These are phyloP conservation scores for Penicillium lagena DNA, from an alignment of 495 filamentous ascomycete species.

Conservation along the genomic window DNA sequence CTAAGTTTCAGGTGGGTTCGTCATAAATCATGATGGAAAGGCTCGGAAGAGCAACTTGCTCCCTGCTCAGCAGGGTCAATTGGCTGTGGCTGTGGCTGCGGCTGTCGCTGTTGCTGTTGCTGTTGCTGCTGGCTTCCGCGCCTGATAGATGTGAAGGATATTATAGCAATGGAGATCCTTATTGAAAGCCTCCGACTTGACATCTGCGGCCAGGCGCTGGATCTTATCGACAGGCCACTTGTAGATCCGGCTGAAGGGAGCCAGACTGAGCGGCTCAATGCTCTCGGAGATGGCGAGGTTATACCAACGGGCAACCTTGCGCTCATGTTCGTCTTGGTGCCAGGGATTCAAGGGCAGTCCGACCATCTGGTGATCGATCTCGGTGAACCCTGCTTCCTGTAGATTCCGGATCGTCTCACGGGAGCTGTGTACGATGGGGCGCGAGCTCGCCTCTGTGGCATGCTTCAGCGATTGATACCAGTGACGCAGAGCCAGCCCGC, in stretches of 20 bases:
- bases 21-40: no score
- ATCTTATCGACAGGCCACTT: slow-evolving; percentile 63
- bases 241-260: slow-evolving; percentile 62
- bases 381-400: slow-evolving; percentile 69
- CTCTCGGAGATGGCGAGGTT: slow-evolving; percentile 69
- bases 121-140: slow-evolving; percentile 26
- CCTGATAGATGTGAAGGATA: slow-evolving; percentile 55
- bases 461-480: slow-evolving; percentile 69
- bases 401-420: slow-evolving; percentile 55
- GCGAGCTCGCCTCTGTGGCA: slow-evolving; percentile 59
- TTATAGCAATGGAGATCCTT: slow-evolving; percentile 66
- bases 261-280: slow-evolving; percentile 67
- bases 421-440: slow-evolving; percentile 61
- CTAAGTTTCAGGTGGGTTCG: no score
- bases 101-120: no score
- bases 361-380: slow-evolving; percentile 71
- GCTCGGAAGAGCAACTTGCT: no score
- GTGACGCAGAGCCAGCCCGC: slow-evolving; percentile 39
- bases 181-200: slow-evolving; percentile 63
- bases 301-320: slow-evolving; percentile 78
- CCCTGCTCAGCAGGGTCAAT: no score
- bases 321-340: slow-evolving; percentile 62
- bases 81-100: no score
- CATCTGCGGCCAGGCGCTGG: slow-evolving; percentile 51
- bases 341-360: slow-evolving; percentile 73